Evolutionary conservation across 441 rosid species (phyloP).

Genomic region (Jatropha podagrica): DNA sequence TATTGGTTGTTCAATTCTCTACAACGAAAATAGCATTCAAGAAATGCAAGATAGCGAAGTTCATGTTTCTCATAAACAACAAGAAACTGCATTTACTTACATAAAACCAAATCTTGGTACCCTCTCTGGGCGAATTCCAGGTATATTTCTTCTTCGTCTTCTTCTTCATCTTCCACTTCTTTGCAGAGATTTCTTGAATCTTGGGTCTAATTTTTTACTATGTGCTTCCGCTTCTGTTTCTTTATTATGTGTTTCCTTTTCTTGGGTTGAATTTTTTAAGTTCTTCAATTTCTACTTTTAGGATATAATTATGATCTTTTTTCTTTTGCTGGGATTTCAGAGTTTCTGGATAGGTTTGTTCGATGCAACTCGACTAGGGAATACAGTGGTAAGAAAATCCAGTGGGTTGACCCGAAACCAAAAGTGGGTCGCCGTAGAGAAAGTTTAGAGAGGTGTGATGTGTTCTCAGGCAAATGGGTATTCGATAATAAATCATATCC

Average conservation of each 20-base stretch:
- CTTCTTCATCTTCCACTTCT: slow-evolving; percentile 4
- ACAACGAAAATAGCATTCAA: slow-evolving; percentile 59
- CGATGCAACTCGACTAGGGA: slow-evolving; percentile 66
- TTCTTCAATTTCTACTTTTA: background rate
- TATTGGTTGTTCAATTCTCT: slow-evolving; percentile 48
- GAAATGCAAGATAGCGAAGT: slow-evolving; percentile 43
- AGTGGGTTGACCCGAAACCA: slow-evolving; percentile 38
- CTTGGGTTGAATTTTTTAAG: background rate
- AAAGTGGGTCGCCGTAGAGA: slow-evolving; percentile 34
- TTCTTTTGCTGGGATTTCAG: slow-evolving; percentile 27
- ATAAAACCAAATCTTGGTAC: slow-evolving; percentile 56
- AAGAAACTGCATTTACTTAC: slow-evolving; percentile 32
- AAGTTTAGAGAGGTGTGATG: slow-evolving; percentile 58
- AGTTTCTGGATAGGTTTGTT: slow-evolving; percentile 76
- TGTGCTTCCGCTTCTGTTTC: background rate
- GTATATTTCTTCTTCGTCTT: slow-evolving; percentile 23
- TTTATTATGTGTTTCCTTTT: background rate
- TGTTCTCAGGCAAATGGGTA: slow-evolving; percentile 87
- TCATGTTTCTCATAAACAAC: slow-evolving; percentile 27
- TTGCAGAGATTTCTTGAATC: background rate
- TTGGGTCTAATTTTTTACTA: background rate
- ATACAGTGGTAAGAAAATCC: slow-evolving; percentile 66
- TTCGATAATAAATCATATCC: slow-evolving; percentile 72
- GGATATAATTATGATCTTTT: background rate
- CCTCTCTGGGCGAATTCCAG: slow-evolving; percentile 26